These are phyloP conservation scores for Petrea volubilis DNA, from an alignment of 257 asterid species.

Conservation along the genomic window DNA sequence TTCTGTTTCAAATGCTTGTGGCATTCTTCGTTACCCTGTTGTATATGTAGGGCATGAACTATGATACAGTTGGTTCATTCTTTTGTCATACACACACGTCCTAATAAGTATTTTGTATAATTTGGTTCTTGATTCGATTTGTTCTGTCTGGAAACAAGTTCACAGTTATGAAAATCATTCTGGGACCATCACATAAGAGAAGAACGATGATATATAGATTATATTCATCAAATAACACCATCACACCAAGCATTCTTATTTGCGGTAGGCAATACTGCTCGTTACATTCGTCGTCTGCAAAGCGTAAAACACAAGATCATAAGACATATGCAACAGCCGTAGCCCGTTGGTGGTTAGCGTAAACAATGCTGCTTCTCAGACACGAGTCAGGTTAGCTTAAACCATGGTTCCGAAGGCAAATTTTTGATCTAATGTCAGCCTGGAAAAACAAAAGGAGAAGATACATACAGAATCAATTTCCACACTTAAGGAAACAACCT, in stretches of 20 bases:
- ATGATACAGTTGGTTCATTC: constrained; percentile 27
- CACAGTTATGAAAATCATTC: too few species aligned
- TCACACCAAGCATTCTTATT: too few species aligned
- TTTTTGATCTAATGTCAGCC: constrained; percentile 65
- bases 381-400: constrained; percentile 21
- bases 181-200: too few species aligned
- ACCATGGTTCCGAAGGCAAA: constrained; percentile 42
- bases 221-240: too few species aligned
- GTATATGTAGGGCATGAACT: constrained; percentile 12
- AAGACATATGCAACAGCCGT: background rate
- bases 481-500: background rate
- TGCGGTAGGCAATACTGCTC: too few species aligned
- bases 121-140: background rate
- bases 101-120: background rate
- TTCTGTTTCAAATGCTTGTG: constrained; percentile 32
- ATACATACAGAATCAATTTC: constrained; percentile 12
- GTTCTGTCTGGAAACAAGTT: too few species aligned
- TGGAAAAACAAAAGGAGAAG: constrained; percentile 3
- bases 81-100: constrained; percentile 22
- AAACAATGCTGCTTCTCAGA: background rate
- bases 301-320: background rate
- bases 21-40: constrained; percentile 29
- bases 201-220: too few species aligned
- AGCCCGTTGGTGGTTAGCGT: background rate
- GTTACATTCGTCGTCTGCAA: constrained; percentile 1